Base-by-base conservation (phyloP, 148 eudicot species). In the Chenopodium formosanum region DNA sequence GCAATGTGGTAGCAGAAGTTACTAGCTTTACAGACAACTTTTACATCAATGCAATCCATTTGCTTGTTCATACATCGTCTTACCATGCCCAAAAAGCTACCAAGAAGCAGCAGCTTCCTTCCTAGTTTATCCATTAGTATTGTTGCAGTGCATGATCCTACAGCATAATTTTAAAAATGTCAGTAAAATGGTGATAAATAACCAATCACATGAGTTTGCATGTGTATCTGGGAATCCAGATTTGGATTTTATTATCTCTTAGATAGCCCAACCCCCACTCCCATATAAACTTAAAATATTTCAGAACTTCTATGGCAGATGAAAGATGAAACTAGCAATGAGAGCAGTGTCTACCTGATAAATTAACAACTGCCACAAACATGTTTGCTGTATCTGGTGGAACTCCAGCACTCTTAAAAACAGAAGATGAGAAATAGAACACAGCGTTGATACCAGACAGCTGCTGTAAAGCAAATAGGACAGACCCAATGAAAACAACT, bases 391-490 rank as follows among this genome's bases (percentile, higher is more conserved):
- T 80, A 74, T 90, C 88, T 76, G 98, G 82, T 66, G 98, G 88
- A 44, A 94, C 94, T 78, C 96, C 98, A 13, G 91, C 94, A 66
- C 87, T 89, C 82, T 73, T 90, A 88, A 94, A 94, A 62, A 94
- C 98, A 78, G 90, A 87, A 78, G 98, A 94, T 63, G 98, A 94
- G 90, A 94, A 94, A 88, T 91, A 94, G 89, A 94, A 94, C 74
- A 94, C 93, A 80, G 98, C 94, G 85, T 94, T 94, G 89, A 94
- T 92, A 50, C 98, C 98, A 58, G 98, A 94, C 82, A 94, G 86
- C 86, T 94, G 98, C 87, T 94, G 98, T 70, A 94, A 87, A 82
- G 91, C 96, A 90, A 90, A 91, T 78, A 94, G 89, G 85, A 81
- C 85, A 66, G 96, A 87, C 44, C 98, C 98, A 71, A 91, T 88